Percentiles rank a stretch among this genome's conserved stretches.
These are phyloP conservation scores for Uronychia setigera DNA, from an alignment of 73 alveolate genomes.

Conservation along the genomic window DNA sequence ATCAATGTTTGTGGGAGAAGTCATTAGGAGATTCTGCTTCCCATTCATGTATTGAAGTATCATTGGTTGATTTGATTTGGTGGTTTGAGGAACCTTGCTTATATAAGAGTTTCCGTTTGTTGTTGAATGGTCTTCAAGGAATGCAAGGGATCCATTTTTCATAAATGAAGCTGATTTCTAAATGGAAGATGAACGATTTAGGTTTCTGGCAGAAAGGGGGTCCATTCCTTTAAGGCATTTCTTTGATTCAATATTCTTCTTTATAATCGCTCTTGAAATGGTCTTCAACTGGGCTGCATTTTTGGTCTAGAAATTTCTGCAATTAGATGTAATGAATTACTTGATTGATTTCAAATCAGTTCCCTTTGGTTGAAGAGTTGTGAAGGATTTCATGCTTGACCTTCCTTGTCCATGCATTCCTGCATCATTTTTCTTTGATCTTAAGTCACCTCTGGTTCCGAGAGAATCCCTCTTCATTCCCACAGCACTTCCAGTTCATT, in stretches of 20 bases:
- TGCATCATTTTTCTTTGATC: neutral
- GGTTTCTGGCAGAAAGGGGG: constrained; percentile 1
- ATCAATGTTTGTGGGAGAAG: neutral
- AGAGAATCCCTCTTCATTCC: neutral
- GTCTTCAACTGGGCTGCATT: constrained; percentile 2
- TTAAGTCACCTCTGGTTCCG: neutral
- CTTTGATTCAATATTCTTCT: neutral
- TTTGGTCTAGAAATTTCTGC: neutral
- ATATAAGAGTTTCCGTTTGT: too few species aligned
- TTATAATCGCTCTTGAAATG: neutral
- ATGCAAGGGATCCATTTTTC: neutral
- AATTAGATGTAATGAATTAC: neutral
- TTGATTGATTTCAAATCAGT: neutral
- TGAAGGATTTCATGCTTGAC: neutral
- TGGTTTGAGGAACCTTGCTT: too few species aligned
- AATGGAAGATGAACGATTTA: neutral
- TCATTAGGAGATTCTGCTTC: neutral
- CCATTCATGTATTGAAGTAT: neutral
- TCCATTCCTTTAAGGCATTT: neutral
- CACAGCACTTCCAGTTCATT: neutral
- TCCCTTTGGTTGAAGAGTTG: neutral
- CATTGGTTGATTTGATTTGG: neutral
- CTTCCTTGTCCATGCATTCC: neutral
- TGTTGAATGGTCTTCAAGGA: neutral
- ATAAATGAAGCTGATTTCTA: neutral